These are phyloP conservation scores for Neofusicoccum sp. DNA, from an alignment of 2,329 filamentous ascomycete species.

Conservation along the genomic window DNA sequence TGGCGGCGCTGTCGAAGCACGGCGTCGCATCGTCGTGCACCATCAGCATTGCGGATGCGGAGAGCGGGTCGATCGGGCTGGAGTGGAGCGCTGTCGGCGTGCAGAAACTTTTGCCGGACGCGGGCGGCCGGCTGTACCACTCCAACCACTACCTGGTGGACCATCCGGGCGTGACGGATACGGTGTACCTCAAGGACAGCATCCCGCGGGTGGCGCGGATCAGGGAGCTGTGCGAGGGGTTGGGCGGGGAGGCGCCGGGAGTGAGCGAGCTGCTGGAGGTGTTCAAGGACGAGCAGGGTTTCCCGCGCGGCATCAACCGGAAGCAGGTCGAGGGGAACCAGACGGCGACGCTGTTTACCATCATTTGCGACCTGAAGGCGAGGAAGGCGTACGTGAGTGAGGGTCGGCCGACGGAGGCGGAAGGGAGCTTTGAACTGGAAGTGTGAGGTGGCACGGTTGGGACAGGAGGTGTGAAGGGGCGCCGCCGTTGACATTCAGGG, in stretches of 20 bases:
- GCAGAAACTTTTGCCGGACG: constrained; percentile 33
- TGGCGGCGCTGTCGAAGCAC: constrained; percentile 45
- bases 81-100: constrained; percentile 43
- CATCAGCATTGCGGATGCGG: constrained; percentile 56
- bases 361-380: constrained; percentile 40
- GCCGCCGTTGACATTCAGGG: too few relatives aligned
- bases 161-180: constrained; percentile 45
- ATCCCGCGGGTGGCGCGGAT: constrained; percentile 41
- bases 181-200: constrained; percentile 48
- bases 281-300: constrained; percentile 19
- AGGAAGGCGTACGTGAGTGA: constrained; percentile 34
- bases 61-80: constrained; percentile 48
- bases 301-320: constrained; percentile 35
- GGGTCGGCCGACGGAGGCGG: constrained; percentile 35
- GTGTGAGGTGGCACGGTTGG: constrained; percentile 16
- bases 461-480: too few relatives aligned
- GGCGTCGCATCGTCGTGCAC: constrained; percentile 59
- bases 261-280: constrained; percentile 31
- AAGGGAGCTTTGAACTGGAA: constrained; percentile 30
- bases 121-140: constrained; percentile 34
- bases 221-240: constrained; percentile 31
- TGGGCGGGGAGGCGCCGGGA: constrained; percentile 31
- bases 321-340: background rate
- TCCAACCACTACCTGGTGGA: constrained; percentile 47
- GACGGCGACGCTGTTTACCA: constrained; percentile 33